These are phyloP conservation scores for Scortechinia acanthostroma DNA, from an alignment of 2,329 filamentous ascomycete genomes.

Conservation along the genomic window DNA sequence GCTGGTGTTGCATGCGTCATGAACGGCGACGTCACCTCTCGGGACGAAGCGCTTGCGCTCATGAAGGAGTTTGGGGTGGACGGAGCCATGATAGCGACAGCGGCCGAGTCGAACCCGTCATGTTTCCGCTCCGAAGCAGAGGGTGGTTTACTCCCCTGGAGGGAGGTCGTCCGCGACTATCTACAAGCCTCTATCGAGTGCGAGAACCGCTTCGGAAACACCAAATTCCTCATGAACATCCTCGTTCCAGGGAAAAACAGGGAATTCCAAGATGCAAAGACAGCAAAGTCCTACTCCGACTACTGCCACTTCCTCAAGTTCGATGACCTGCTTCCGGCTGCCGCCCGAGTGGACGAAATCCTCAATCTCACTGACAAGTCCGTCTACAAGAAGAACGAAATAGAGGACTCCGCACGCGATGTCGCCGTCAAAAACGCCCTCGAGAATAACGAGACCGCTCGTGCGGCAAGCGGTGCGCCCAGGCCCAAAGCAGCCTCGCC, in stretches of 20 bases:
- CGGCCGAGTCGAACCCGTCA: slow-evolving; percentile 84
- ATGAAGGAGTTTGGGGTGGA: slow-evolving; percentile 78
- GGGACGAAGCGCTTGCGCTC: slow-evolving; percentile 66
- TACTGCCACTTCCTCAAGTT: slow-evolving; percentile 60
- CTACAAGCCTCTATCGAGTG: slow-evolving; percentile 66
- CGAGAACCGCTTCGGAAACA: slow-evolving; percentile 84
- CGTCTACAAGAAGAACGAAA: neutral
- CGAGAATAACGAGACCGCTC: neutral
- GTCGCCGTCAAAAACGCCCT: neutral
- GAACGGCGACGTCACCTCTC: slow-evolving; percentile 82
- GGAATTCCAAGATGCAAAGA: slow-evolving; percentile 51
- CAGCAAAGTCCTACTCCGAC: slow-evolving; percentile 64
- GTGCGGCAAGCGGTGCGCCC: neutral
- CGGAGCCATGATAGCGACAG: slow-evolving; percentile 92
- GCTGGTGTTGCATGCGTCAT: slow-evolving; percentile 87
- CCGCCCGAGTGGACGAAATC: neutral
- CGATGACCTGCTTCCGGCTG: slow-evolving; percentile 36
- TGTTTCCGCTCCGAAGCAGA: slow-evolving; percentile 68
- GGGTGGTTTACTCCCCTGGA: slow-evolving; percentile 69
- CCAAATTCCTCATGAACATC: slow-evolving; percentile 81
- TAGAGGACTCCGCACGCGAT: neutral
- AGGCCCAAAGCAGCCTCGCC: no score
- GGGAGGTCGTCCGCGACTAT: slow-evolving; percentile 71
- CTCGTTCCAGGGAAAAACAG: slow-evolving; percentile 75
- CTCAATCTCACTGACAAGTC: neutral